Percentiles rank a stretch among this genome's conserved stretches.
These are phyloP conservation scores for Saururus chinensis DNA, from an alignment of 164 flowering plant species.

Conservation along the genomic window DNA sequence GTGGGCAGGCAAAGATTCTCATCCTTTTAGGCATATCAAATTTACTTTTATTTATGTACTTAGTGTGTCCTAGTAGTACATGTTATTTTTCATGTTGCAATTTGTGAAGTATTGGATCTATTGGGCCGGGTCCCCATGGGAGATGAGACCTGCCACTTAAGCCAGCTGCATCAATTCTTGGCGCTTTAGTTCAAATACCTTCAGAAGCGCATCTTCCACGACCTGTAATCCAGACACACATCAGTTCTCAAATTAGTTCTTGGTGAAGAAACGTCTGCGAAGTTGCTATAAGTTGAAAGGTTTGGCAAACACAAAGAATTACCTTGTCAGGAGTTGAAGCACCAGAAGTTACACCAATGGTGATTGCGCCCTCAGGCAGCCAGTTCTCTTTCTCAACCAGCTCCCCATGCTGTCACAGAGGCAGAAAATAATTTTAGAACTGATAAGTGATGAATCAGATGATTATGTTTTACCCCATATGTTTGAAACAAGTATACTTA, in stretches of 20 bases:
- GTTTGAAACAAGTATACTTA: constrained; percentile 16
- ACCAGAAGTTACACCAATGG: constrained; percentile 87
- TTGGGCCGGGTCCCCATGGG: no score
- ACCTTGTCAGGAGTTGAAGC: constrained; percentile 99
- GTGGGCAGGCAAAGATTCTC: no score
- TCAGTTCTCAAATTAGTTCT: no score
- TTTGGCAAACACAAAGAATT: constrained; percentile 3
- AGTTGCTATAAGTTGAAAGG: background rate
- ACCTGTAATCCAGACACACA: constrained; percentile 32
- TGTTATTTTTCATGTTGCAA: no score
- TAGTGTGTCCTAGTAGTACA: no score
- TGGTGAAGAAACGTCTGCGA: no score
- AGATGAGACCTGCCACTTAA: background rate
- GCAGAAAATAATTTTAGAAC: background rate
- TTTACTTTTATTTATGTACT: no score
- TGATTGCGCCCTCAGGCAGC: constrained; percentile 84
- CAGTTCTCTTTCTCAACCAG: constrained; percentile 85
- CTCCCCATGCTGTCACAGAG: constrained; percentile 70
- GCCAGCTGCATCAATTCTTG: constrained; percentile 61
- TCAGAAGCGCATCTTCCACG: constrained; percentile 71
- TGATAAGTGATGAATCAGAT: background rate
- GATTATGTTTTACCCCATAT: background rate
- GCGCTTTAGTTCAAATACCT: constrained; percentile 70
- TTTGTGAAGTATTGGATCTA: no score
- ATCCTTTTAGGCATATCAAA: no score